Conservation (phyloP, 2,329 filamentous ascomycete species). For the Phoma sp. region DNA sequence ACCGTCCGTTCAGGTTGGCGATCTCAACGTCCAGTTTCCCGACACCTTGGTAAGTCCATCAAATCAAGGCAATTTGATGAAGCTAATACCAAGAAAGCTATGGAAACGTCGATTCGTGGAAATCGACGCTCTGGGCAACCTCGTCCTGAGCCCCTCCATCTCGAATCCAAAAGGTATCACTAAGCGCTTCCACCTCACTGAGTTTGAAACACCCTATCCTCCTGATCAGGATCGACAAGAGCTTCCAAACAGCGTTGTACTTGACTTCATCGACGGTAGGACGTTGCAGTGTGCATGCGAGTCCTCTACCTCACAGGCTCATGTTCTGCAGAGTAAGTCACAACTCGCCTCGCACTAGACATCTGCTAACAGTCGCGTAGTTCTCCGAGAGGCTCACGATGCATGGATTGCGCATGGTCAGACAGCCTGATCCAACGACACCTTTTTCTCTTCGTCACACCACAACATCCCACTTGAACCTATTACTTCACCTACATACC, state of each 20-base stretch:
- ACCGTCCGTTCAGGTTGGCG: constrained; percentile 74
- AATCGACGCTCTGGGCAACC: constrained; percentile 81
- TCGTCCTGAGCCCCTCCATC: constrained; percentile 77
- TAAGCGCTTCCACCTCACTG: constrained; percentile 84
- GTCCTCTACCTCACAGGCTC: constrained; percentile 41
- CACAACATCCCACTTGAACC: constrained; percentile 3
- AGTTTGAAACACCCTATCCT: constrained; percentile 79
- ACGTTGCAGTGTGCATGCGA: constrained; percentile 66
- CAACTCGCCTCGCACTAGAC: no score
- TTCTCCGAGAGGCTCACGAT: constrained; percentile 47
- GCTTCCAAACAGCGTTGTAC: constrained; percentile 80
- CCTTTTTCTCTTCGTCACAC: neutral
- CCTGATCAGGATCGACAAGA: constrained; percentile 94
- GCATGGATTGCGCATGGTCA: constrained; percentile 46
- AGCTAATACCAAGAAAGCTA: constrained; percentile 54
- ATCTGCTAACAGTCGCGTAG: constrained; percentile 30
- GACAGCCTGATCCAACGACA: constrained; percentile 16
- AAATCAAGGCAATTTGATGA: neutral
- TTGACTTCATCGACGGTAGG: constrained; percentile 67
- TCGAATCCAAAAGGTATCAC: constrained; percentile 68
- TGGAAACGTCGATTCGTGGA: constrained; percentile 94
- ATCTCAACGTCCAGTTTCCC: constrained; percentile 96
- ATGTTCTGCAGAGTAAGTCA: constrained; percentile 46
- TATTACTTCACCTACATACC: constrained; percentile 6
- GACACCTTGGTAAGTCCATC: constrained; percentile 71